Evolutionary conservation across 2,329 filamentous ascomycete genomes (phyloP), one percentile per base, ranked within the genome.

Genomic region (Fusarium sp.): DNA sequence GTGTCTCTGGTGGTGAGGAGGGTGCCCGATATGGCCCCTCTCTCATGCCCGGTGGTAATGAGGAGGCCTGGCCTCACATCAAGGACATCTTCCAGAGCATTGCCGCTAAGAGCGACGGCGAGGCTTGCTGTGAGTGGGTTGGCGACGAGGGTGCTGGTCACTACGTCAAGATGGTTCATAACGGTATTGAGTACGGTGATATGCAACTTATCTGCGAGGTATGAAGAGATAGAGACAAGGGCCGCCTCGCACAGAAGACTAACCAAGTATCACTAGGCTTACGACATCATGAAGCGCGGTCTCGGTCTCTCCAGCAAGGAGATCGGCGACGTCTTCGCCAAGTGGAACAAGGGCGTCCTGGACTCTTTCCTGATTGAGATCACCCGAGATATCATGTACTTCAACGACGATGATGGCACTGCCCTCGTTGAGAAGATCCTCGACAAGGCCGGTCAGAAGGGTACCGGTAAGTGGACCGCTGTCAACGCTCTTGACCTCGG

Each of bases 151-250:
- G 96, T 91, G 94, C 96, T 87, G 96, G 96, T 80, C 96, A 99
- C 92, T 99, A 98, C 90, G 96, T 99, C 89, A 99, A 99, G 94
- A 99, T 99, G 96, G 96, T 99, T 75, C 96, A 99, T 93, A 99
- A 99, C 88, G 96, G 96, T 90, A 99, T 99, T 81, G 96, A 99
- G 88, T 99, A 99, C 85, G 96, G 96, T 91, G 96, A 99, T 88
- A 99, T 99, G 96, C 96, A 99, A 90, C 90, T 99, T 82, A 99
- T 99, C 84, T 97, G 93, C 86, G 96, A 99, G 92, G 96, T 97
- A 87, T 80, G 90, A 66, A 40, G 53, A 32, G 44, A 25, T 28
- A 15, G 19, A 37, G 42, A 38, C 4, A 10, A 8, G 6, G 9
- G 11, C 32, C 32, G 12, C 43, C 19, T 40, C 33, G 21, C 35